Evolutionary conservation across 2,329 filamentous ascomycete genomes (phyloP).

Genomic region (Diaporthe citriasiana): DNA sequence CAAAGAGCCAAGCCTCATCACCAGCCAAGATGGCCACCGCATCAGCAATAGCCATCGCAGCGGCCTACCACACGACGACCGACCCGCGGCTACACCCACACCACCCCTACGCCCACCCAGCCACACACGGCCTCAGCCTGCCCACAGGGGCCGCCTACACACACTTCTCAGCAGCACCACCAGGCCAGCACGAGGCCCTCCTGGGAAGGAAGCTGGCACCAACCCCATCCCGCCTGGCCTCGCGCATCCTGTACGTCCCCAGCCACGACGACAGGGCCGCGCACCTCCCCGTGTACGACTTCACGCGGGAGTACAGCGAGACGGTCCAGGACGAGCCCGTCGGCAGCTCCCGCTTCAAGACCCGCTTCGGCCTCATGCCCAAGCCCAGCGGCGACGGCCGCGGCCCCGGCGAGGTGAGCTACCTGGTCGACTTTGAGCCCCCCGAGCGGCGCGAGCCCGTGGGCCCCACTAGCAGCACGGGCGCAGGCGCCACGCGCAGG

Average conservation of each 20-base stretch:
- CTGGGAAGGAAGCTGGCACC: slow-evolving; percentile 38
- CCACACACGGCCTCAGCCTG: slow-evolving; percentile 30
- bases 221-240: slow-evolving; percentile 35
- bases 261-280: slow-evolving; percentile 38
- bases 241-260: slow-evolving; percentile 40
- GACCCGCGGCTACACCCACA: slow-evolving; percentile 32
- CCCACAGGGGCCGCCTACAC: slow-evolving; percentile 1
- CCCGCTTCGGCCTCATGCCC: slow-evolving; percentile 38
- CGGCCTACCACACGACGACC: slow-evolving; percentile 24
- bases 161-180: neutral
- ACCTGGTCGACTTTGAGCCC: slow-evolving; percentile 41
- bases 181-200: slow-evolving; percentile 37
- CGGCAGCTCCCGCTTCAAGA: slow-evolving; percentile 42
- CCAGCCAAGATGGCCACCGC: slow-evolving; percentile 31
- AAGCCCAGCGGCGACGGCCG: slow-evolving; percentile 41
- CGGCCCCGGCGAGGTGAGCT: slow-evolving; percentile 35
- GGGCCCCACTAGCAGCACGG: neutral
- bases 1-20: neutral
- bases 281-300: slow-evolving; percentile 41
- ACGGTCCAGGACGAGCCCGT: slow-evolving; percentile 38
- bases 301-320: slow-evolving; percentile 36
- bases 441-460: slow-evolving; percentile 24
- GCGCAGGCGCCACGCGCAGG: neutral
- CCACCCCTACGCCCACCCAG: slow-evolving; percentile 6
- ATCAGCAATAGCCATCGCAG: slow-evolving; percentile 35